phyloP scores from a whole-genome alignment of 768 basidiomycete genomes.

The Suillus variegatus region DNA sequence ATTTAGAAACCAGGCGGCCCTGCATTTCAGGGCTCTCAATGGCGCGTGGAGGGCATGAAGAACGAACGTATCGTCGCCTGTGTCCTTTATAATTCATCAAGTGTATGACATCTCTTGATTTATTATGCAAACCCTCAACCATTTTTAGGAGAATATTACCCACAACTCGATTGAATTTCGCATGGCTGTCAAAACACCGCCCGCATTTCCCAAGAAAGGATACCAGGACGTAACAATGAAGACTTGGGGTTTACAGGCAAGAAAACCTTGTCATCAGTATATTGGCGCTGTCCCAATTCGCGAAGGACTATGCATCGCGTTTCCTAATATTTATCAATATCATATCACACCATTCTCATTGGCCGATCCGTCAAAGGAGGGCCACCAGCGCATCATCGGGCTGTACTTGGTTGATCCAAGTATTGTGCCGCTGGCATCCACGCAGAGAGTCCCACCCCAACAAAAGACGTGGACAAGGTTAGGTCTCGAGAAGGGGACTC shows the following conservation, averaged over 20 bases:
- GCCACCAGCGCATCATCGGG: conserved; percentile 43
- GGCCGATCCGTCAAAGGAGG: conserved; percentile 40
- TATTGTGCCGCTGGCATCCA: conserved; percentile 41
- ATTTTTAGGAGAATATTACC: conserved; percentile 45
- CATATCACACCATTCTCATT: conserved; percentile 41
- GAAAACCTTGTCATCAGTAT: conserved; percentile 50
- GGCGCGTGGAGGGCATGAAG: conserved; percentile 56
- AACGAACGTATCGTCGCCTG: conserved; percentile 53
- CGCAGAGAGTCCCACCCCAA: conserved; percentile 49
- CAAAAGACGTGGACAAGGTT: conserved; percentile 46
- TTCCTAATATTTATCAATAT: conserved; percentile 61
- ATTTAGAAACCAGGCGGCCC: conserved; percentile 35
- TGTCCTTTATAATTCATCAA: conserved; percentile 41
- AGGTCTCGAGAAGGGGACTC: conserved; percentile 29
- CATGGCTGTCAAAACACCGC: conserved; percentile 52
- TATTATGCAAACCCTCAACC: not conserved
- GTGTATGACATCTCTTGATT: conserved; percentile 33
- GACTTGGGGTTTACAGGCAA: conserved; percentile 51
- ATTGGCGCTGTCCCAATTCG: conserved; percentile 42
- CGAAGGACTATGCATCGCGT: conserved; percentile 42
- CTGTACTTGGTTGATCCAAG: conserved; percentile 55
- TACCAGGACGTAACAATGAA: conserved; percentile 48
- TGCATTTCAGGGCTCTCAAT: conserved; percentile 36
- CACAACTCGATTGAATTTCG: conserved; percentile 42
- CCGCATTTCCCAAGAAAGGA: conserved; percentile 30